phyloP scores from a whole-genome alignment of 2,329 filamentous ascomycete genomes.

The Ceratocystis variospora region DNA sequence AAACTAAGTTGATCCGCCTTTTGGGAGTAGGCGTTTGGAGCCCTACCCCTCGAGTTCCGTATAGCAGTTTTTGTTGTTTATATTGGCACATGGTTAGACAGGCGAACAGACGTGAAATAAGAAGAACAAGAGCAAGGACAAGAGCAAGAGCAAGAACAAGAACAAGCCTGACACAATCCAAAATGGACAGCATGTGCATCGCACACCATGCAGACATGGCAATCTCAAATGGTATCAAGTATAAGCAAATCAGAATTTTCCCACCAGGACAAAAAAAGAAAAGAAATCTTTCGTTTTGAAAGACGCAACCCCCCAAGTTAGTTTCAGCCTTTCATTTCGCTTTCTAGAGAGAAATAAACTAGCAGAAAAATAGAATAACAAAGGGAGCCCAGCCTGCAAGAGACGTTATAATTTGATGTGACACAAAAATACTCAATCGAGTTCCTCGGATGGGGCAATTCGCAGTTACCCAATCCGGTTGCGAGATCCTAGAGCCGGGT shows the following conservation, averaged over 20 bases:
- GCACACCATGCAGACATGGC: background rate
- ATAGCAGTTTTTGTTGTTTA: background rate
- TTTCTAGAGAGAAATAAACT: background rate
- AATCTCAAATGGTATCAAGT: background rate
- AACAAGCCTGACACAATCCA: background rate
- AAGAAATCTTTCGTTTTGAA: background rate
- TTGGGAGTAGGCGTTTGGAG: background rate
- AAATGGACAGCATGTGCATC: background rate
- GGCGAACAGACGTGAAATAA: background rate
- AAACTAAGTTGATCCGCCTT: background rate
- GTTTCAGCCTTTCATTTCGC: background rate
- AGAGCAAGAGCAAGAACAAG: too few relatives aligned
- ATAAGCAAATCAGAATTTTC: background rate
- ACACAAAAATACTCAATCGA: slow-evolving; percentile 5
- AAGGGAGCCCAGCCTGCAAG: background rate
- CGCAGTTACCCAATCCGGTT: slow-evolving; percentile 4
- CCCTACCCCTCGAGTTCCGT: background rate
- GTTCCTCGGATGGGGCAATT: background rate
- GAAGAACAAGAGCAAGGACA: too few relatives aligned
- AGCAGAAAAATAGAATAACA: background rate
- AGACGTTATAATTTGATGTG: background rate
- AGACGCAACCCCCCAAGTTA: background rate
- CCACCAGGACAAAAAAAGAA: background rate
- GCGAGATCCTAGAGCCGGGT: background rate
- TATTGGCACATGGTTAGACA: background rate